Evolutionary conservation across 805 yeast genomes (phyloP).

Genomic region (Wickerhamomyces chambardii): DNA sequence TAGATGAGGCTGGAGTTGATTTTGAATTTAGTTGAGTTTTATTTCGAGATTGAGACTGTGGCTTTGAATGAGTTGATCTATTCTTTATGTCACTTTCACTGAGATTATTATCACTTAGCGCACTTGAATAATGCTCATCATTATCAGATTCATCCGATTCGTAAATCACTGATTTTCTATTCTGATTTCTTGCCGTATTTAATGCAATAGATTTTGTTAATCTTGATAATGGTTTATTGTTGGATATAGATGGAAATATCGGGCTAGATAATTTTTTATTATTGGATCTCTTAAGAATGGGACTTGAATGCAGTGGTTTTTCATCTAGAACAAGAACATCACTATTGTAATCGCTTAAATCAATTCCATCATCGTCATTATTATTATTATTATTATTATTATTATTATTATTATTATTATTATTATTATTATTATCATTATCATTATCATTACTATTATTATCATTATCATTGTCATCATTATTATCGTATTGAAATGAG

Average conservation of each 20-base stretch:
- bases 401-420: too few relatives aligned
- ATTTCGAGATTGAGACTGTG: too few relatives aligned
- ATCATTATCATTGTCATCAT: slow-evolving; percentile 4
- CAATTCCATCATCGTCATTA: not conserved
- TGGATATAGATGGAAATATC: not conserved
- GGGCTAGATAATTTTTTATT: not conserved
- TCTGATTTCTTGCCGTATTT: too few relatives aligned
- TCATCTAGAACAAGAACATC: not conserved
- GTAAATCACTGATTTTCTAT: not conserved
- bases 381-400: too few relatives aligned
- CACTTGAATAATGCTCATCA: too few relatives aligned
- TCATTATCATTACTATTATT: slow-evolving; percentile 7
- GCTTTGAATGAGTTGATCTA: too few relatives aligned
- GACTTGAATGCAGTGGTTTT: not conserved
- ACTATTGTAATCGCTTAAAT: not conserved
- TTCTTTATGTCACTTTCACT: too few relatives aligned
- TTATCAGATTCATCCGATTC: not conserved
- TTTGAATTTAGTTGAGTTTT: slow-evolving; percentile 1
- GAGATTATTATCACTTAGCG: too few relatives aligned
- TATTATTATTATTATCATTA: slow-evolving; percentile 1
- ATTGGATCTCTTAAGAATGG: not conserved
- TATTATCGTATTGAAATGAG: slow-evolving; percentile 3
- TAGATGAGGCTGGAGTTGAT: not conserved
- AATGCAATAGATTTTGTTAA: too few relatives aligned
- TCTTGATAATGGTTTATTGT: not conserved